Base-by-base conservation (phyloP, 768 basidiomycete genomes). In the Suillus spraguei region DNA sequence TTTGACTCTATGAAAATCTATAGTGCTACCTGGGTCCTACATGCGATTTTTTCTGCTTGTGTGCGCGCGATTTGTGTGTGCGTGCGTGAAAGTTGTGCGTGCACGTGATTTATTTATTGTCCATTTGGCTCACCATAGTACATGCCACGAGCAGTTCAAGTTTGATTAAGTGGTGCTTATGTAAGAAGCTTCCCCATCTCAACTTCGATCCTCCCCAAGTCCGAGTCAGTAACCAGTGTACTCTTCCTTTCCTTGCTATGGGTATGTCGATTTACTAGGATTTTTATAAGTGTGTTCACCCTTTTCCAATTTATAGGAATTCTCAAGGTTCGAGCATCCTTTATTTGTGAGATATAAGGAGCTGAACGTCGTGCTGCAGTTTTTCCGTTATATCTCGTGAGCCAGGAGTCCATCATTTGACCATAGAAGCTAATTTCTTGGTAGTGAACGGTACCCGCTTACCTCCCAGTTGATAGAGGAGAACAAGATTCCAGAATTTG, bases 401-500 rank as follows among this genome's bases (percentile, higher is more conserved):
- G 92, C 80, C 4, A 38, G 6, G 7, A 24, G 11, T 32, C 42
- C 35, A 53, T 16, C 20, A 10, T 9, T 16, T 22, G 0, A 22
- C 36, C 39, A 17, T 17, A 39, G 68, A 44, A 63, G 13, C 64
- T 73, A 50, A 77, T 49, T 10, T 17, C 38, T 28, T 49, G 2
- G 2, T 10, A 97, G 95, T 65, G 97, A 99, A 81, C 89, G 97
- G 65, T 99, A 99, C 76, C 97, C 97, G 59, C 85, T 99, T 68
- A 99, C 96, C 17, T 99, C 97, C 20, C 97, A 99, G 76, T 83
- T 99, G 63, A 97, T 99, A 66, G 88, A 97, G 76, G 95, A 97
- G 81, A 97, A 98, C 80, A 95, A 95, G 82, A 99, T 99, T 65
- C 97, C 95, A 17, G 97, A 98, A 78, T 99, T 99, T 73, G 97